Evolutionary conservation across 805 yeast species (phyloP).

Genomic region (Candida cerambycidarum): DNA sequence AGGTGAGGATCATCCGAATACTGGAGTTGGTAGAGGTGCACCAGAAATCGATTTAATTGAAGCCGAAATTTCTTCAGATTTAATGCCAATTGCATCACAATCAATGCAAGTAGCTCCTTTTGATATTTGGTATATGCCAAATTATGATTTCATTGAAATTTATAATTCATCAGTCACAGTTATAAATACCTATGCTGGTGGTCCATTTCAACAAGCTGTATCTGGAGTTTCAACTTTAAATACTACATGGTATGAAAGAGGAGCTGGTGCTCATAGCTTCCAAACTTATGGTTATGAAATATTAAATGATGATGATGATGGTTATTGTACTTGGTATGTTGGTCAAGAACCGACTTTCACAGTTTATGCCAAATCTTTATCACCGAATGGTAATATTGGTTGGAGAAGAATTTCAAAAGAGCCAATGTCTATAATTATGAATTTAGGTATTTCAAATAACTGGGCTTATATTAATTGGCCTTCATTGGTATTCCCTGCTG

Average conservation of each 20-base stretch:
- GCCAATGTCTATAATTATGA: constrained; percentile 88
- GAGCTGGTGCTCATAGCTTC: constrained; percentile 50
- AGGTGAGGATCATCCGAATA: constrained; percentile 39
- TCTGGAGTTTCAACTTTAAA: constrained; percentile 81
- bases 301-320: constrained; percentile 56
- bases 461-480: constrained; percentile 97
- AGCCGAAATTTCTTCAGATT: constrained; percentile 65
- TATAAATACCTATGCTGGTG: constrained; percentile 89
- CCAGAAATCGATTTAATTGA: constrained; percentile 87
- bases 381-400: constrained; percentile 88
- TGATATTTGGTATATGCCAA: constrained; percentile 93
- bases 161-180: constrained; percentile 66
- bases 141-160: constrained; percentile 75
- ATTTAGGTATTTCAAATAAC: constrained; percentile 84
- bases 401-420: constrained; percentile 82
- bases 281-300: constrained; percentile 82
- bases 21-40: constrained; percentile 40
- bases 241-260: constrained; percentile 76
- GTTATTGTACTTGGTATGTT: constrained; percentile 84
- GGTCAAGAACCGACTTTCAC: constrained; percentile 80
- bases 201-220: constrained; percentile 91
- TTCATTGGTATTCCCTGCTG: constrained; percentile 71
- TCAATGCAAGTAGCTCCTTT: constrained; percentile 91
- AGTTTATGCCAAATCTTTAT: constrained; percentile 67
- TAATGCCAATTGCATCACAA: constrained; percentile 80